Conservation (phyloP, 495 filamentous ascomycete genomes). For the Tuber borchii region DNA sequence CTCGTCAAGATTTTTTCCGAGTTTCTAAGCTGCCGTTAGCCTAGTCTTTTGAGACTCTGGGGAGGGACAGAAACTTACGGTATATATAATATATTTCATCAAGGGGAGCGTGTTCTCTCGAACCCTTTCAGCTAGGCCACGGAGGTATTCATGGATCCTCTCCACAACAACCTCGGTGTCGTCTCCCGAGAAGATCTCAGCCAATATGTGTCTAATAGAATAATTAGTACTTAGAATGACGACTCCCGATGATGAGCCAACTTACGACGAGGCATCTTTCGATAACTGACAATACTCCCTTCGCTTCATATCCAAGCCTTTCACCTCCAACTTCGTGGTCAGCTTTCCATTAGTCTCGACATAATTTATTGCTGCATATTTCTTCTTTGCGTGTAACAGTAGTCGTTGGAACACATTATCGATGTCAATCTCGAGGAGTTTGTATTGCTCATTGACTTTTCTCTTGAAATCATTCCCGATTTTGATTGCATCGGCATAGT, state of each 20-base stretch:
- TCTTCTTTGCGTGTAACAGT: slow-evolving; percentile 95
- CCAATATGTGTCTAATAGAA: slow-evolving; percentile 74
- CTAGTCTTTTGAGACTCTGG: background rate
- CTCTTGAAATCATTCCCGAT: slow-evolving; percentile 63
- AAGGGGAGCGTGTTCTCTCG: slow-evolving; percentile 63
- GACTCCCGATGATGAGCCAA: slow-evolving; percentile 87
- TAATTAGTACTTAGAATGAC: slow-evolving; percentile 80
- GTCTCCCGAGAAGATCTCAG: slow-evolving; percentile 88
- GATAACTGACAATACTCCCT: slow-evolving; percentile 92
- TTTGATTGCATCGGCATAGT: slow-evolving; percentile 57
- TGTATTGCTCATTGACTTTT: slow-evolving; percentile 82
- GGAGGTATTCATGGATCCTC: slow-evolving; percentile 86
- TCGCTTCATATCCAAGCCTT: slow-evolving; percentile 94
- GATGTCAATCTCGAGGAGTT: slow-evolving; percentile 89
- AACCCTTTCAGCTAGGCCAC: slow-evolving; percentile 75
- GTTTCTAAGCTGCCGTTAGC: slow-evolving; percentile 51
- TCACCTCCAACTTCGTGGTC: slow-evolving; percentile 91
- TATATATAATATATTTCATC: slow-evolving; percentile 92
- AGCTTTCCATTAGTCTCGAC: slow-evolving; percentile 82
- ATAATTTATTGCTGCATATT: slow-evolving; percentile 95
- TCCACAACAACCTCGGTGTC: slow-evolving; percentile 82
- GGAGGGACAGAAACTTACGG: slow-evolving; percentile 47
- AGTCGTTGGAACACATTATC: slow-evolving; percentile 95
- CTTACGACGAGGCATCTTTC: slow-evolving; percentile 78
- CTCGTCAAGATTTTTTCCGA: slow-evolving; percentile 85